phyloP scores from a whole-genome alignment of 2,329 filamentous ascomycete species.

The Calonectria hawksworthii region DNA sequence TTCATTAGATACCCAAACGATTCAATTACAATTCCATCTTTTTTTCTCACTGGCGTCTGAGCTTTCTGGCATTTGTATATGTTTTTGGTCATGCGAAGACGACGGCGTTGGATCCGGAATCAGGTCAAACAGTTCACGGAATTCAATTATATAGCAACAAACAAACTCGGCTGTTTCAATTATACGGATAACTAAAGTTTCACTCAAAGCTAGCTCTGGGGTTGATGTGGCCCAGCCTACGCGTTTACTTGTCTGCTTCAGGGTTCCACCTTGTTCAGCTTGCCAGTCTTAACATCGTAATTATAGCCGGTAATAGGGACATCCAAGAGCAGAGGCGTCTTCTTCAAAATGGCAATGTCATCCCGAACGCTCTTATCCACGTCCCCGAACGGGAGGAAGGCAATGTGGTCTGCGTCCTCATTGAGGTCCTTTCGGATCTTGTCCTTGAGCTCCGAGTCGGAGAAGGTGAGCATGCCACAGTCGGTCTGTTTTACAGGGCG shows the following conservation, averaged over 20 bases:
- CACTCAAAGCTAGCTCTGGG: too few relatives aligned
- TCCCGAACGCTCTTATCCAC: slow-evolving; percentile 74
- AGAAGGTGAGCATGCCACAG: slow-evolving; percentile 75
- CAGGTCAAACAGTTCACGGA: background rate
- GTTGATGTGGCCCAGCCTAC: too few relatives aligned
- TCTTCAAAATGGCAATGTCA: slow-evolving; percentile 75
- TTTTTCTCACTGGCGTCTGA: background rate
- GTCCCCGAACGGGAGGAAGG: slow-evolving; percentile 78
- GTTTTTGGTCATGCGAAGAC: background rate
- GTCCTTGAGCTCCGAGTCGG: slow-evolving; percentile 67
- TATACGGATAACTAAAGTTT: background rate
- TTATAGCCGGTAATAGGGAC: slow-evolving; percentile 79
- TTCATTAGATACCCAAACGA: background rate
- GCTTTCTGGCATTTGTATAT: background rate
- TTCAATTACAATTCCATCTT: background rate
- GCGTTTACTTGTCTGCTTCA: background rate
- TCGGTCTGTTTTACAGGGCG: slow-evolving; percentile 47
- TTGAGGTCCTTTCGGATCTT: slow-evolving; percentile 73
- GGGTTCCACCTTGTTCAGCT: slow-evolving; percentile 50
- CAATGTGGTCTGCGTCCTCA: slow-evolving; percentile 62
- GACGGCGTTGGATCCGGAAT: background rate
- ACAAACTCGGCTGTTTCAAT: background rate
- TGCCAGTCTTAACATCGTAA: slow-evolving; percentile 83
- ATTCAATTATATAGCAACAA: background rate
- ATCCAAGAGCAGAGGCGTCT: slow-evolving; percentile 71